Evolutionary conservation across 1,139 yeast genomes (phyloP), one percentile per base, ranked within the genome.

Genomic region (Eremothecium sinecaudum): DNA sequence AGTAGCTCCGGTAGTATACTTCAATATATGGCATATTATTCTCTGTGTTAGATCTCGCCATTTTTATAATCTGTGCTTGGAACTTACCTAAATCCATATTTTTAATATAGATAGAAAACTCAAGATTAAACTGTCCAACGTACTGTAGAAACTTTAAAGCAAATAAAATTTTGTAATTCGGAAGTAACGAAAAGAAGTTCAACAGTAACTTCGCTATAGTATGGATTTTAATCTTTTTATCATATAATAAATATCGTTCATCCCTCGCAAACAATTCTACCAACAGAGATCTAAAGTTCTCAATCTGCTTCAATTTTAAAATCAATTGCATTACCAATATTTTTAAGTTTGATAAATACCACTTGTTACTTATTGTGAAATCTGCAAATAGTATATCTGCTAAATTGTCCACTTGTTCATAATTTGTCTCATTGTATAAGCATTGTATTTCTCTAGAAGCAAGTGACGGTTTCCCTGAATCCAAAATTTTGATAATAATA

Each of bases 131-230:
- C 30, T 45, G 48, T 9, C 35, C 33, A 16, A 50, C 34, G 19
- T 56, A 56, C 34, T 56, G 57, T 17, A 52, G 31, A 36, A 53
- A 48, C 35, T 57, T 57, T 24, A 56, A 34, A 2, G 56, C 57
- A 30, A 53, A 50, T 13, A 55, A 36, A 4, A 45, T 37, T 39
- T 47, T 51, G 16, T 36, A 40, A 4, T 37, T 31, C 6, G 53
- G 45, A 20, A 46, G 30, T 9, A 44, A 23, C 2, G 50, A 40
- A 25, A 45, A 53, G 23, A 51, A 39, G 37, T 52, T 53, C 18
- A 57, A 40, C n/a, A 56, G 18, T 2, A 55, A 32, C 38, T 55
- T 54, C 3, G 44, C 39, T 4, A 51, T 19, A 2, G 52, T 39
- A 16, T 45, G 47, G 1, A 44, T 35, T 29, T 51, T 53, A 4